Evolutionary conservation across 148 eudicot species (phyloP).

Genomic region (Polygonum aviculare): DNA sequence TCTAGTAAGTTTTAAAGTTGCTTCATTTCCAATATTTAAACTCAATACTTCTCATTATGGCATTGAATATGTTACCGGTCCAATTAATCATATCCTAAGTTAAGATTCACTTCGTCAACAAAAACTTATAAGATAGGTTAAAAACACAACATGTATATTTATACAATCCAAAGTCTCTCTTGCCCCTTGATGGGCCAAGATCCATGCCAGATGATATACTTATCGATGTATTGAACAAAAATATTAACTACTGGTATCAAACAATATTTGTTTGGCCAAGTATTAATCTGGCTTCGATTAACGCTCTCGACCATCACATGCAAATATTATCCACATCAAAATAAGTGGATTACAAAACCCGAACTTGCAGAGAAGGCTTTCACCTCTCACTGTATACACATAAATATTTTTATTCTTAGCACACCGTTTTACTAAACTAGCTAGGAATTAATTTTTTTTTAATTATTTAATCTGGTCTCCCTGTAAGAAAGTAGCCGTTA

Average conservation of each 20-base stretch:
- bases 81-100: no score
- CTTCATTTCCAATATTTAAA: no score
- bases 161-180: no score
- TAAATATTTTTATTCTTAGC: neutral
- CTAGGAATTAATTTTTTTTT: neutral
- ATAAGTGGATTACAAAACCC: neutral
- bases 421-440: neutral
- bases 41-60: no score
- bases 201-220: neutral
- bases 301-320: neutral
- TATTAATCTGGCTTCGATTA: neutral
- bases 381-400: neutral
- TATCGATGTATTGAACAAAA: neutral
- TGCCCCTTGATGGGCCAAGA: neutral
- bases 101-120: no score
- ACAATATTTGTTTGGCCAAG: neutral
- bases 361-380: neutral
- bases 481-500: conserved; percentile 5
- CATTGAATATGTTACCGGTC: no score
- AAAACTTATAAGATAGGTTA: no score
- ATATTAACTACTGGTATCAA: neutral
- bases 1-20: no score
- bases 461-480: neutral
- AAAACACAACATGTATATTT: no score
- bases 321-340: neutral